Conservation (phyloP, 345 rosid genomes). For the Citropsis articulata region DNA sequence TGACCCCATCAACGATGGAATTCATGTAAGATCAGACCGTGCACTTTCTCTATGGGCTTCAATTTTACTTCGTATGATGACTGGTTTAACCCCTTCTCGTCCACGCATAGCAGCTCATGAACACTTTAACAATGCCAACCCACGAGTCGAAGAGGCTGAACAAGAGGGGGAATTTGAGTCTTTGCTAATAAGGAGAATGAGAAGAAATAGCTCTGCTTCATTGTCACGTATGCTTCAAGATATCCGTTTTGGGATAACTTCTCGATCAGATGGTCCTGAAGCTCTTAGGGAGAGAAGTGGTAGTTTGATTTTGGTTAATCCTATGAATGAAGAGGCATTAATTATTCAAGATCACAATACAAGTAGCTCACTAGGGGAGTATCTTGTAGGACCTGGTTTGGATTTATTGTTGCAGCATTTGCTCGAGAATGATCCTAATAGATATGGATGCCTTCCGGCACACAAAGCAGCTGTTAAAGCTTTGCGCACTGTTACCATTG, state of each 20-base stretch:
- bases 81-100: constrained; percentile 24
- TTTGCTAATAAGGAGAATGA: constrained; percentile 21
- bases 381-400: constrained; percentile 42
- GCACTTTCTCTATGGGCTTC: constrained; percentile 41
- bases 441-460: constrained; percentile 39
- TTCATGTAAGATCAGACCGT: constrained; percentile 25
- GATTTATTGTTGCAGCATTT: constrained; percentile 40
- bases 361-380: constrained; percentile 28
- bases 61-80: constrained; percentile 38
- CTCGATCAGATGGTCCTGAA: constrained; percentile 19
- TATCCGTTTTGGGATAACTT: not conserved
- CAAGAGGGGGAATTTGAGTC: constrained; percentile 26
- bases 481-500: constrained; percentile 32
- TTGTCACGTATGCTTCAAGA: constrained; percentile 30
- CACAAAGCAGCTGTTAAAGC: constrained; percentile 35
- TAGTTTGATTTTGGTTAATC: constrained; percentile 34
- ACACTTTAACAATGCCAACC: not conserved
- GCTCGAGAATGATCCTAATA: constrained; percentile 35
- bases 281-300: constrained; percentile 18
- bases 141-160: constrained; percentile 14
- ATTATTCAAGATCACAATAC: constrained; percentile 29
- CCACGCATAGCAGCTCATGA: constrained; percentile 17
- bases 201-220: constrained; percentile 26
- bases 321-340: constrained; percentile 35
- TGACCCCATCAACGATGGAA: constrained; percentile 13